Evolutionary conservation across 2,329 filamentous ascomycete species (phyloP).

Genomic region (Metarhizium brunneum): DNA sequence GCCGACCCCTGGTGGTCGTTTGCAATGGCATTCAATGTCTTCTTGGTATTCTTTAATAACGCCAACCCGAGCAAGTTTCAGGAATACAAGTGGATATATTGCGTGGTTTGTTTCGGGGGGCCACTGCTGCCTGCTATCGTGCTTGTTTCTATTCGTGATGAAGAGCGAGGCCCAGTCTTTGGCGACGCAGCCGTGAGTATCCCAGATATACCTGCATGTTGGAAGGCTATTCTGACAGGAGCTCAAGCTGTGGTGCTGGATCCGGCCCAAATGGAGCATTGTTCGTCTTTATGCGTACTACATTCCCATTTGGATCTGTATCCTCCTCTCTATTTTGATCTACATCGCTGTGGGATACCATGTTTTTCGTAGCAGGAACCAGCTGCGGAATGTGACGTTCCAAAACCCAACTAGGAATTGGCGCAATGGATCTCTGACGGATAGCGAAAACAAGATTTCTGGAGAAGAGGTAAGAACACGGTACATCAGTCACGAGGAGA

Average conservation of each 20-base stretch:
- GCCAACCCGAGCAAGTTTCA: slow-evolving; percentile 54
- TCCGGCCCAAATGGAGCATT: slow-evolving; percentile 40
- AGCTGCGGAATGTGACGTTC: slow-evolving; percentile 35
- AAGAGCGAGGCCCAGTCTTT: slow-evolving; percentile 33
- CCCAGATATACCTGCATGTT: background rate
- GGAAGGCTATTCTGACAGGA: background rate
- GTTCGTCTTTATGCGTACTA: slow-evolving; percentile 52
- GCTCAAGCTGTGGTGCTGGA: slow-evolving; percentile 51
- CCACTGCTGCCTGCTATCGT: slow-evolving; percentile 58
- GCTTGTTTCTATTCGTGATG: slow-evolving; percentile 48
- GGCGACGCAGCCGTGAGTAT: slow-evolving; percentile 45
- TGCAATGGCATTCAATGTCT: slow-evolving; percentile 76
- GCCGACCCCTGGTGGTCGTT: slow-evolving; percentile 70
- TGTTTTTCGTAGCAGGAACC: slow-evolving; percentile 49
- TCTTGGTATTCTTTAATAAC: slow-evolving; percentile 53
- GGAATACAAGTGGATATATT: slow-evolving; percentile 61
- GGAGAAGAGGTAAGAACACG: slow-evolving; percentile 22
- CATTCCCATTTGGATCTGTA: slow-evolving; percentile 51
- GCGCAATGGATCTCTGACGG: slow-evolving; percentile 14
- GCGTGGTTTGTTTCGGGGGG: slow-evolving; percentile 58
- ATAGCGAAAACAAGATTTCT: slow-evolving; percentile 20
- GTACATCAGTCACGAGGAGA: background rate
- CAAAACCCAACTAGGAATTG: slow-evolving; percentile 15
- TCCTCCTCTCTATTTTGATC: slow-evolving; percentile 42
- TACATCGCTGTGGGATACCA: slow-evolving; percentile 49